A percentile compares a stretch with the other conserved stretches of the same genome.
Evolutionary conservation across 2,329 filamentous ascomycete genomes (phyloP).

Genomic region (Cadophora gregata): DNA sequence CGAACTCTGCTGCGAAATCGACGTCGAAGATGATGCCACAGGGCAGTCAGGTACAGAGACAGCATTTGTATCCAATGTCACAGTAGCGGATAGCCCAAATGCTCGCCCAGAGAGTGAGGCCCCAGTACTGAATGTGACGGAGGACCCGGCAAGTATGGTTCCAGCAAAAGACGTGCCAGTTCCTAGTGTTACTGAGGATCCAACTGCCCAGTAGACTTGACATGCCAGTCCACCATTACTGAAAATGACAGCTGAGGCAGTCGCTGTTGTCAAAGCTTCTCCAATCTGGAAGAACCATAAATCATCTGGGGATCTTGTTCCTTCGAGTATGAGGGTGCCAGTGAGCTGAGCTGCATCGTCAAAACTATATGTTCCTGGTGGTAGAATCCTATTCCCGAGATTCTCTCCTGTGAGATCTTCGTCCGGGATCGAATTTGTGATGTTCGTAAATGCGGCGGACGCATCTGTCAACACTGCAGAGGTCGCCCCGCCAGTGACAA

Average conservation of each 20-base stretch:
- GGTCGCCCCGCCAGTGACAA: not conserved
- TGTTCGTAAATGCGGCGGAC: not conserved
- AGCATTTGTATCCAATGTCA: conserved; percentile 20
- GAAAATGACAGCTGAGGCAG: conserved; percentile 5
- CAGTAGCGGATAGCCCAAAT: conserved; percentile 14
- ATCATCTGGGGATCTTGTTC: conserved; percentile 12
- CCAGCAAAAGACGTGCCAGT: conserved; percentile 18
- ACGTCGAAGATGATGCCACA: conserved; percentile 3
- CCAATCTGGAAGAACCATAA: conserved; percentile 26
- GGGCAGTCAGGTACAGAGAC: conserved; percentile 15
- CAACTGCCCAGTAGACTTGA: conserved; percentile 24
- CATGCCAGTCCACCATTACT: conserved; percentile 4
- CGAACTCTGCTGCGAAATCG: not conserved
- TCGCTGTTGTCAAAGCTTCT: conserved; percentile 1
- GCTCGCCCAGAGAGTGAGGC: conserved; percentile 12
- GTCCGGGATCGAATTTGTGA: not conserved
- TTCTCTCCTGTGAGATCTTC: not conserved
- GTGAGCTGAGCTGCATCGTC: conserved; percentile 1
- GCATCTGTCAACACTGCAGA: not conserved
- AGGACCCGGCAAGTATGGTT: conserved; percentile 21
- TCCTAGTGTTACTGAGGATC: conserved; percentile 25
- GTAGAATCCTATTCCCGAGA: conserved; percentile 5
- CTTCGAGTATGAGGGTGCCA: not conserved
- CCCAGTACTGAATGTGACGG: conserved; percentile 17
- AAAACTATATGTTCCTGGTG: conserved; percentile 19